Base-by-base conservation (phyloP, 345 rosid species). In the Nephelium lappaceum region DNA sequence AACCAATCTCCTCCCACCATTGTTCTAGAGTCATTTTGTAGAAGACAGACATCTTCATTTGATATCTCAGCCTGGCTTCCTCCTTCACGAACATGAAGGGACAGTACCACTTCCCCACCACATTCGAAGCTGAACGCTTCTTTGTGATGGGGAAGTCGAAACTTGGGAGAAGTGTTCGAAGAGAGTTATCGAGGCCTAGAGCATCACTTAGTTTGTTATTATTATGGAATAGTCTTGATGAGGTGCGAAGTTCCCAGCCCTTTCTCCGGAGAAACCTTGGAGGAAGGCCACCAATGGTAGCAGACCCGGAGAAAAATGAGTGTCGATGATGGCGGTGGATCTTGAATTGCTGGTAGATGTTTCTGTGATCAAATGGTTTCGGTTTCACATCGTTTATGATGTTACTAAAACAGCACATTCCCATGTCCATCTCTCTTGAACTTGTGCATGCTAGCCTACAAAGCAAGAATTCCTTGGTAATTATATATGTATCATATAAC, bases 91-190 rank as follows among this genome's bases (percentile, higher is more conserved):
- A 91, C 84, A 94, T 73, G 67, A 88, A 90, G 0, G 94, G 94
- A 79, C 97, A 94, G 58, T 88, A 92, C 98, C 98, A 94, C 83
- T 85, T 81, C 25, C 97, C 97, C 14, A 92, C 89, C 12, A 84
- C 67, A 38, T 79, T 82, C 0, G 85, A 69, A 39, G 77, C 69
- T 2, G 93, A 90, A 12, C 84, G 83, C 61, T 78, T 85, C 71
- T 69, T 79, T 0, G 85, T 77, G 55, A 87, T 67, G 0, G 87
- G 83, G 79, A 92, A 92, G 47, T 78, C 73, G 6, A 89, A 85
- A 15, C 76, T 73, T 6, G 95, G 98, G 24, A 90, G 91, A 38
- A 78, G 88, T 0, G 82, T 18, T 71, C 97, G 82, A 24, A 88
- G 88, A 41, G 89, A 62, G 47, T 64, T 68, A n/a, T 94, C 91